Percentiles rank a stretch among this genome's conserved stretches.
Conservation (phyloP, 805 yeast species). For the Myxozyma melibiosi region DNA sequence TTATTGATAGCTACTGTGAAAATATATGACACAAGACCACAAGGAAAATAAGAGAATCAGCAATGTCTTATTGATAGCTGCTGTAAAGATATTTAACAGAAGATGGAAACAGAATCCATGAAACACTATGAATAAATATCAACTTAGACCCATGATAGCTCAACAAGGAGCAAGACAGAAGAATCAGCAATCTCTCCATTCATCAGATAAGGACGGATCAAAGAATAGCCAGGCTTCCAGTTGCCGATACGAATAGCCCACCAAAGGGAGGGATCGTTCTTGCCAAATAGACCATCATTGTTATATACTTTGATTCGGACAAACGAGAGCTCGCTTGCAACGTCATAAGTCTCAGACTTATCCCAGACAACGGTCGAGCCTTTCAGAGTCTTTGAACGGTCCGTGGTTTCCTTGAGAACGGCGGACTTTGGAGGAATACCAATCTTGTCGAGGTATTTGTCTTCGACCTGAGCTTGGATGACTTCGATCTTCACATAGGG, state of each 20-base stretch:
- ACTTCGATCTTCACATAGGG: slow-evolving; percentile 16
- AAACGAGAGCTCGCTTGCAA: slow-evolving; percentile 12
- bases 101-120: no score
- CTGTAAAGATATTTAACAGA: no score
- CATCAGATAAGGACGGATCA: background rate
- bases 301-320: slow-evolving; percentile 12
- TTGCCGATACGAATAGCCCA: slow-evolving; percentile 17
- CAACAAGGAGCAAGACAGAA: no score
- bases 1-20: no score
- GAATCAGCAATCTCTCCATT: background rate
- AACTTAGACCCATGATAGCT: no score
- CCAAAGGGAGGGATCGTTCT: slow-evolving; percentile 18
- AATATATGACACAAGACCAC: no score
- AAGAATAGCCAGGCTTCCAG: background rate
- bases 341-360: background rate
- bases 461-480: slow-evolving; percentile 5
- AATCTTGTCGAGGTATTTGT: slow-evolving; percentile 5
- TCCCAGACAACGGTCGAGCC: slow-evolving; percentile 14
- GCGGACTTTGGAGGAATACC: slow-evolving; percentile 5
- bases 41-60: no score
- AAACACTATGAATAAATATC: no score
- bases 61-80: no score
- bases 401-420: slow-evolving; percentile 3
- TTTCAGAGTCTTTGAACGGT: slow-evolving; percentile 1
- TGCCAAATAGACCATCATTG: slow-evolving; percentile 15